phyloP scores from a whole-genome alignment of 257 asterid species.

The Coffea canephora region DNA sequence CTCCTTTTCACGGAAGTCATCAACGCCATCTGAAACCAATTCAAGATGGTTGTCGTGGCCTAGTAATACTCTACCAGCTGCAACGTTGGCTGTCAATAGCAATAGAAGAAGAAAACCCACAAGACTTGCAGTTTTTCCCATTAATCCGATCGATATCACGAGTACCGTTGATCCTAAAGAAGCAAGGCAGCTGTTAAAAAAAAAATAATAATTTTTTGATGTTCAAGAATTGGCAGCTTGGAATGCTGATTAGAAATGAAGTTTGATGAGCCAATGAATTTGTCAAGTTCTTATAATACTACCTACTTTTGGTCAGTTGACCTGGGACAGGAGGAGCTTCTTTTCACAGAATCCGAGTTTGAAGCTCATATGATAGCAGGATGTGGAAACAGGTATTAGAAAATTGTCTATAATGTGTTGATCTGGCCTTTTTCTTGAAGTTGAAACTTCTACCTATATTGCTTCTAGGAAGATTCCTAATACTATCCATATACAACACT shows the following conservation, averaged over 20 bases:
- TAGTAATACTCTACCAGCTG: not conserved
- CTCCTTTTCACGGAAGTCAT: not conserved
- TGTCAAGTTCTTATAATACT: not conserved
- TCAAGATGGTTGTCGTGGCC: not conserved
- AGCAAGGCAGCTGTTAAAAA: no score
- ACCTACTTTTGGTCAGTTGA: not conserved
- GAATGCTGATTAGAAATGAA: not conserved
- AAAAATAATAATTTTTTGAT: no score
- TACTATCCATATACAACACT: no score
- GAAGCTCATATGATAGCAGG: not conserved
- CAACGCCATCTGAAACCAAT: conserved; percentile 17
- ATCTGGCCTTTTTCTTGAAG: no score
- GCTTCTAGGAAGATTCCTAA: not conserved
- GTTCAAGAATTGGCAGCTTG: not conserved
- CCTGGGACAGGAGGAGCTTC: not conserved
- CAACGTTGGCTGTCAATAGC: not conserved
- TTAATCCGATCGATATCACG: not conserved
- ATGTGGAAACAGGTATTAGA: not conserved
- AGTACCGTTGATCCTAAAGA: not conserved
- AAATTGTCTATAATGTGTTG: not conserved
- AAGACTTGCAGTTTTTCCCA: not conserved
- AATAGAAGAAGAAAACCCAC: conserved; percentile 4
- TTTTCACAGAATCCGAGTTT: not conserved
- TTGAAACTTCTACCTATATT: not conserved
- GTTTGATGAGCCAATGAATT: not conserved